phyloP scores from a whole-genome alignment of 352 stramenopile species.

The Globisporangium cederbergense region DNA sequence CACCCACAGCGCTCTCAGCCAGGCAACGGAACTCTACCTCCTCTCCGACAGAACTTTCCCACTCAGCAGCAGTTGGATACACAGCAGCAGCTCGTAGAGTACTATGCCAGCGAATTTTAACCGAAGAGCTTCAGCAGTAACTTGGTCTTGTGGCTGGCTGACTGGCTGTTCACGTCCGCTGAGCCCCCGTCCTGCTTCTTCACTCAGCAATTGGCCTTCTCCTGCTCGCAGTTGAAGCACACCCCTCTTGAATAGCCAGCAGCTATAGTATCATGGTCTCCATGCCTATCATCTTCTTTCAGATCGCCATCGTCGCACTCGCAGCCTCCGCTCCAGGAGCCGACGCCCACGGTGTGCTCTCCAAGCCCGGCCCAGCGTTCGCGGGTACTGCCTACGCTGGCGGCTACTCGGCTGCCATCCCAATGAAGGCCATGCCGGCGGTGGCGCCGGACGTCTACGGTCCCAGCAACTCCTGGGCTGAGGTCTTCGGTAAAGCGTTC shows the following conservation, averaged over 20 bases:
- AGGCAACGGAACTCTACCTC: too few relatives aligned
- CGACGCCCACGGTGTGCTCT: slow-evolving; percentile 15
- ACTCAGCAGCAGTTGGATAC: neutral
- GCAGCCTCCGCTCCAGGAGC: slow-evolving; percentile 1
- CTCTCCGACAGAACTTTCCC: neutral
- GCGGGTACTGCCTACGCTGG: slow-evolving; percentile 11
- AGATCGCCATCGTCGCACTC: slow-evolving; percentile 5
- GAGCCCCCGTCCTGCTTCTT: neutral
- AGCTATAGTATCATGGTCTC: slow-evolving; percentile 3
- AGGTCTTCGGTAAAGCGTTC: slow-evolving; percentile 10
- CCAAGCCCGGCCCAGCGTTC: slow-evolving; percentile 18
- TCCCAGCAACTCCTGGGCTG: slow-evolving; percentile 9
- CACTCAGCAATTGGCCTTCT: neutral
- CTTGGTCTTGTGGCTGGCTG: neutral
- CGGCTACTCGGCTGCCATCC: slow-evolving; percentile 10
- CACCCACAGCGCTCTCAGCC: too few relatives aligned
- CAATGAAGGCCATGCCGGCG: slow-evolving; percentile 9
- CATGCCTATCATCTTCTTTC: slow-evolving; percentile 1
- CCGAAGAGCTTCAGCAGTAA: neutral
- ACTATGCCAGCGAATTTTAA: neutral
- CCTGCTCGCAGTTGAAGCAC: neutral
- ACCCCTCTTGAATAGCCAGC: neutral
- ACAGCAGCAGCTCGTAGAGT: neutral
- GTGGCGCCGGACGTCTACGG: slow-evolving; percentile 1
- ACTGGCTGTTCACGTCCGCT: neutral